Percentiles rank a stretch among this genome's conserved stretches.
Conservation (phyloP, 2,329 filamentous ascomycete genomes). For the Colletotrichum sp. region DNA sequence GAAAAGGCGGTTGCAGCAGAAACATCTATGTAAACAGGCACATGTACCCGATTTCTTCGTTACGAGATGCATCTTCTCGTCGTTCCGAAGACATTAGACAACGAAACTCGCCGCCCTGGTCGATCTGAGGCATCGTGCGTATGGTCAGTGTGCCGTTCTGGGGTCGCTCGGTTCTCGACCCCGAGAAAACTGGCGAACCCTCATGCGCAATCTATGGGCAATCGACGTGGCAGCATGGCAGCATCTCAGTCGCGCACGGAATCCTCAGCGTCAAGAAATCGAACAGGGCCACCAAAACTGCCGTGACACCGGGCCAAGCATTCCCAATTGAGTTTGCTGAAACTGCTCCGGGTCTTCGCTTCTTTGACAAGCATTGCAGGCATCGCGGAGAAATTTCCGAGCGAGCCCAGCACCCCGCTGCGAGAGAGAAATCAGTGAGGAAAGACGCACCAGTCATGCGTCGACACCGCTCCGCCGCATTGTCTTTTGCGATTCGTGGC, state of each 20-base stretch:
- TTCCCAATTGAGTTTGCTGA: conserved; percentile 17
- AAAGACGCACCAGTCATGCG: conserved; percentile 3
- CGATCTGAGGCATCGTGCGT: not conserved
- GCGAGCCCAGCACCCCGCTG: not conserved
- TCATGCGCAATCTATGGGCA: not conserved
- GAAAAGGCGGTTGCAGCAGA: not conserved
- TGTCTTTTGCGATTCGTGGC: conserved; percentile 2
- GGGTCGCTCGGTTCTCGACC: not conserved
- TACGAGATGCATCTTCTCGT: not conserved
- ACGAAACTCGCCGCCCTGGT: not conserved
- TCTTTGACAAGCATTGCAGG: conserved; percentile 16
- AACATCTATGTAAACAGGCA: not conserved
- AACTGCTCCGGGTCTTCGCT: conserved; percentile 6
- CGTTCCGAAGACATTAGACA: not conserved
- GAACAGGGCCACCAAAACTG: conserved; percentile 3
- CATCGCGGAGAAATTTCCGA: conserved; percentile 13
- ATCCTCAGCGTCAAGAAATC: not conserved
- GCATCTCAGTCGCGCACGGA: not conserved
- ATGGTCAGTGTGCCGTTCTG: not conserved
- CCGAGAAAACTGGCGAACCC: not conserved
- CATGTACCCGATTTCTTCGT: not conserved
- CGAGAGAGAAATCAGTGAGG: not conserved
- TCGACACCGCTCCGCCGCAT: conserved; percentile 3
- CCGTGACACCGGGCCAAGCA: conserved; percentile 17
- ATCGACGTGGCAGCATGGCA: not conserved